A percentile compares a stretch with the other conserved stretches of the same genome.
Conservation (phyloP, 805 yeast species). For the Zygosaccharomyces gambellarensis region DNA sequence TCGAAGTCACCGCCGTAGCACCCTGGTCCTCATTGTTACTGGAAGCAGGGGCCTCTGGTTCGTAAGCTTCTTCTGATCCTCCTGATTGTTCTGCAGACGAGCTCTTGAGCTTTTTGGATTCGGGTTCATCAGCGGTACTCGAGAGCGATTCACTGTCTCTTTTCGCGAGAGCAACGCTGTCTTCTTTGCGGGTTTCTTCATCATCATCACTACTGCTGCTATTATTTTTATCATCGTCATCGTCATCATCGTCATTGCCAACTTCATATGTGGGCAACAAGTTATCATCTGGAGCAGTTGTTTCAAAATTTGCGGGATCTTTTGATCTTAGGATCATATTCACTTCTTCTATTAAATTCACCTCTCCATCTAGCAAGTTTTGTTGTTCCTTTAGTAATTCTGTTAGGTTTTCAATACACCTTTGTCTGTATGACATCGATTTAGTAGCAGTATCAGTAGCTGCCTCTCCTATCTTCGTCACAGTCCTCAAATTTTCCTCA, state of each 20-base stretch:
- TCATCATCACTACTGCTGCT: slow-evolving; percentile 16
- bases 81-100: slow-evolving; percentile 7
- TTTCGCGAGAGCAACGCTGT: not conserved
- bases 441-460: slow-evolving; percentile 29
- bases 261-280: slow-evolving; percentile 31
- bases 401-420: slow-evolving; percentile 24
- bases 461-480: slow-evolving; percentile 29
- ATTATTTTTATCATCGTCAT: slow-evolving; percentile 18
- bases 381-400: slow-evolving; percentile 25
- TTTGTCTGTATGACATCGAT: slow-evolving; percentile 28
- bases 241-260: slow-evolving; percentile 20
- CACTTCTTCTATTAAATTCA: slow-evolving; percentile 25
- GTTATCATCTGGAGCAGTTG: slow-evolving; percentile 14
- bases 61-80: slow-evolving; percentile 11
- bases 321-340: slow-evolving; percentile 25
- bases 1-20: slow-evolving; percentile 29
- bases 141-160: slow-evolving; percentile 6
- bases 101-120: slow-evolving; percentile 7
- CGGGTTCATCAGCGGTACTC: slow-evolving; percentile 5
- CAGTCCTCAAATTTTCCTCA: slow-evolving; percentile 30
- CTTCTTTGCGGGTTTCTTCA: slow-evolving; percentile 3
- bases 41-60: slow-evolving; percentile 15
- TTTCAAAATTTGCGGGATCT: slow-evolving; percentile 17
- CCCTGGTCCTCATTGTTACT: slow-evolving; percentile 7
- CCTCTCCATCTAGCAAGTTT: slow-evolving; percentile 28